Conservation (phyloP, 2,329 filamentous ascomycete species). For the Aphanoascus verrucosus region DNA sequence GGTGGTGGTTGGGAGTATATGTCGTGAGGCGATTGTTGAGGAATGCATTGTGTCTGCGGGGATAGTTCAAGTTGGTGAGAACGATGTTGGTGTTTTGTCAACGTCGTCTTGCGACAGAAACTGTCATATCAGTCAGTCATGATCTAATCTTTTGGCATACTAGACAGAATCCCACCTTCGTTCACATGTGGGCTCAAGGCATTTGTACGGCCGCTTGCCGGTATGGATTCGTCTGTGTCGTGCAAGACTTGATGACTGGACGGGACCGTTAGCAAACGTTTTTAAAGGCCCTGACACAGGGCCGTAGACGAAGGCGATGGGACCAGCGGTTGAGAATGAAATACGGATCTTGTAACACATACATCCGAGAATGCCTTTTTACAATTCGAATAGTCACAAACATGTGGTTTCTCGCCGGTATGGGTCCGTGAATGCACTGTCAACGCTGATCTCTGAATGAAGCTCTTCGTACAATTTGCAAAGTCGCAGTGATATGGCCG, state of each 20-base stretch:
- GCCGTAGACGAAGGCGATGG: neutral
- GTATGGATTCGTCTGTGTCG: conserved; percentile 20
- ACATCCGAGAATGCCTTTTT: conserved; percentile 38
- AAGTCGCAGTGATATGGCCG: conserved; percentile 39
- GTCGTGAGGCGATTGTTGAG: conserved; percentile 9
- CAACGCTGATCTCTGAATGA: conserved; percentile 39
- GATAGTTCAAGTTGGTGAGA: conserved; percentile 16
- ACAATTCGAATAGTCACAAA: conserved; percentile 34
- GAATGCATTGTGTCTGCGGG: conserved; percentile 7
- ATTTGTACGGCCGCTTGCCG: conserved; percentile 19
- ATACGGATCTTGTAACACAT: conserved; percentile 18
- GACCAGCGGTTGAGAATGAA: conserved; percentile 5
- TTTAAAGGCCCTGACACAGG: neutral
- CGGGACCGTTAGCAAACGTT: conserved; percentile 7
- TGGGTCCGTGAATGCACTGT: conserved; percentile 38
- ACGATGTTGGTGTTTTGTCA: conserved; percentile 19
- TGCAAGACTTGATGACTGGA: conserved; percentile 20
- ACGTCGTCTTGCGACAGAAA: conserved; percentile 20
- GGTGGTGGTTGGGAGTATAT: conserved; percentile 13
- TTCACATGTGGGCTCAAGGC: conserved; percentile 17
- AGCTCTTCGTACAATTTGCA: conserved; percentile 38
- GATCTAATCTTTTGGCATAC: neutral
- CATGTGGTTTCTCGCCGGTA: conserved; percentile 37
- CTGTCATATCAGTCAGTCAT: conserved; percentile 9
- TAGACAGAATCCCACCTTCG: conserved; percentile 13